Evolutionary conservation across 768 basidiomycete species (phyloP).

Genomic region (Termitomyces sp.): DNA sequence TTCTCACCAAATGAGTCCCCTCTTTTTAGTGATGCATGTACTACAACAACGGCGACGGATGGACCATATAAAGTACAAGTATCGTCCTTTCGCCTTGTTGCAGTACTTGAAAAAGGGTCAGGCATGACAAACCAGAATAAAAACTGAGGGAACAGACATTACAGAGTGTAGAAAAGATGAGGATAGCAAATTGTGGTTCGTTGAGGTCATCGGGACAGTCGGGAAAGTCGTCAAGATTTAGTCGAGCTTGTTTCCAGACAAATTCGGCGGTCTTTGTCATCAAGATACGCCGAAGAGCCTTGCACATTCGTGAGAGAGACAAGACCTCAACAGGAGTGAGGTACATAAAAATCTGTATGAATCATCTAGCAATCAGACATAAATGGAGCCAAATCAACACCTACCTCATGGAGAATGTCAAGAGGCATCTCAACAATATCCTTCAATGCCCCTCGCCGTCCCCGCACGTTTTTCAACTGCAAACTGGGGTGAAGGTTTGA

Average conservation of each 20-base stretch:
- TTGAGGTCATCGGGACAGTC: conserved; percentile 7
- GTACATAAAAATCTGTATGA: conserved; percentile 27
- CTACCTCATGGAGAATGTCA: conserved; percentile 23
- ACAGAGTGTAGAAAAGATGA: conserved; percentile 1
- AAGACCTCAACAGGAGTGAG: conserved; percentile 32
- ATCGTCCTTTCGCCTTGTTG: neutral
- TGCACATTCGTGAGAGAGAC: conserved; percentile 28
- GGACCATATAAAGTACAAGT: conserved; percentile 6
- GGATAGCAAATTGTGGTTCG: neutral
- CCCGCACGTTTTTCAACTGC: conserved; percentile 1
- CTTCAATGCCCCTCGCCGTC: conserved; percentile 12
- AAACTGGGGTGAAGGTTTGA: neutral
- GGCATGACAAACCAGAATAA: neutral
- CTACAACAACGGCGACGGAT: conserved; percentile 6
- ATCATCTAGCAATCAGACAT: neutral
- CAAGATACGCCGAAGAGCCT: conserved; percentile 20
- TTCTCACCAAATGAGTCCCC: neutral
- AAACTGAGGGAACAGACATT: neutral
- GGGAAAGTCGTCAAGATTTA: conserved; percentile 4
- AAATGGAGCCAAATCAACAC: no score
- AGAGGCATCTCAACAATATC: conserved; percentile 21
- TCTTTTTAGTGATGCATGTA: neutral
- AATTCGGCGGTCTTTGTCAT: conserved; percentile 9
- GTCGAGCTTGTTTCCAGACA: conserved; percentile 6
- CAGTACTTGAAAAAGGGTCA: conserved; percentile 2